Evolutionary conservation across 805 yeast species (phyloP).

Genomic region (Debaryomyces tyrocola): DNA sequence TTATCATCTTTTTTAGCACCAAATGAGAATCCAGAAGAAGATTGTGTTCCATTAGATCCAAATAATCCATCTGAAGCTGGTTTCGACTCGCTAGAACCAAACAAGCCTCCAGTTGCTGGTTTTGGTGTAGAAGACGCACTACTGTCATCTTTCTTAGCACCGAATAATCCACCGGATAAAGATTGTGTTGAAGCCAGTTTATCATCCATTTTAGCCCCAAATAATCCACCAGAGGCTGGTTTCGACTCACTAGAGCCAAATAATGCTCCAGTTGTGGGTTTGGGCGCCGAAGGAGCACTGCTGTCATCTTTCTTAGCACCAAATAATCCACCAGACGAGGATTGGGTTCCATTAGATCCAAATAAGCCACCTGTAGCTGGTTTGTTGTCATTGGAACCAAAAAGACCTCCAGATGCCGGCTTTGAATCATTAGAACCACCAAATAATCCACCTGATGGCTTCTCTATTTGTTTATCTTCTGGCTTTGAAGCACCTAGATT

Average conservation of each 20-base stretch:
- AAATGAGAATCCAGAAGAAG: conserved; percentile 18
- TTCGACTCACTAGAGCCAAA: conserved; percentile 13
- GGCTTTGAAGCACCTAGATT: conserved; percentile 3
- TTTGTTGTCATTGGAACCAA: conserved; percentile 8
- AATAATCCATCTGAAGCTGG: conserved; percentile 15
- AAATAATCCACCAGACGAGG: conserved; percentile 18
- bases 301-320: conserved; percentile 6
- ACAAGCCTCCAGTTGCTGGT: conserved; percentile 14
- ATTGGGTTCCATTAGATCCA: conserved; percentile 7
- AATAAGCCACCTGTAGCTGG: conserved; percentile 11
- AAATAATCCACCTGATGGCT: conserved; percentile 13
- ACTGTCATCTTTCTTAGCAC: conserved; percentile 19
- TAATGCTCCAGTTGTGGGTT: conserved; percentile 13
- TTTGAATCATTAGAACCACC: conserved; percentile 9
- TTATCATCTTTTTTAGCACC: conserved; percentile 16
- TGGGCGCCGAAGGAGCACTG: conserved; percentile 3
- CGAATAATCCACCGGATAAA: conserved; percentile 17
- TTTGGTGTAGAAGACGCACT: conserved; percentile 13
- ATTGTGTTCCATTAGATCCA: background rate
- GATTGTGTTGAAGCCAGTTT: conserved; percentile 4
- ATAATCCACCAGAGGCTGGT: conserved; percentile 11
- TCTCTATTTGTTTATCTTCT: conserved; percentile 12
- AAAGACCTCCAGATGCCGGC: conserved; percentile 9
- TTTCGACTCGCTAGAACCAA: conserved; percentile 12
- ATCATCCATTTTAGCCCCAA: conserved; percentile 15